Base-by-base conservation (phyloP, 75 land plant genomes). In the Pseudotsuga menziesii region DNA sequence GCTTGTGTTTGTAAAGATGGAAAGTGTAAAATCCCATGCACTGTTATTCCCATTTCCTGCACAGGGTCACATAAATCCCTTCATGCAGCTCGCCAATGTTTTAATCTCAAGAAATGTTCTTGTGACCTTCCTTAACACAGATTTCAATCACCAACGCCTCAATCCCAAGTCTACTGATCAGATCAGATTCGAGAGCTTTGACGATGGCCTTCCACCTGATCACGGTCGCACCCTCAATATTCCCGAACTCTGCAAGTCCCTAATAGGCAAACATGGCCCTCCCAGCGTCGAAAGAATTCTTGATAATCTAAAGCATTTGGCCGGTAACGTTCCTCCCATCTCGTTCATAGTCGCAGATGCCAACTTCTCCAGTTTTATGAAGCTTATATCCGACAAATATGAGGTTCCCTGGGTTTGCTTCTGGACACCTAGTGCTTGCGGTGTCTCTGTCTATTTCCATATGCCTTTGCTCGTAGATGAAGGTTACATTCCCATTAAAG, bases 11-110 rank as follows among this genome's bases (percentile, higher is more conserved):
- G 32, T 29, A 29, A 29, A 0, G 32, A 29, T 29, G 32, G 1
- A 29, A 29, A 0, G 32, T 29, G 32, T 29, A 29, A 29, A 29
- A 29, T 29, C 75, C 27, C 79, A 78, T 54, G 79, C 67, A 11
- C 29, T 78, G 12, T 11, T 41, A 4, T 9, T 78, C 26, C 83
- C 83, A 1, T 81, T 19, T 26, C 79, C 83, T 48, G 78, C 83
- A 57, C 83, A 81, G 39, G 83, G 83, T 5, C 83, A 81, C 70
- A 64, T 81, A 3, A 72, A 9, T n/a, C 83, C 83, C 8, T 58
- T 81, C 58, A 58, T 81, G 58, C 57, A 81, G 27, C 63, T 81
- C 15, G 78, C 78, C 20, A 59, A 58, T 27, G 23, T 67, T 36
- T 79, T 81, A 25, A 54, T 57, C 35, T 22, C 59, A 36, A 22